Evolutionary conservation across 208 protist species (phyloP).

Genomic region (Leishmania tarentolae): DNA sequence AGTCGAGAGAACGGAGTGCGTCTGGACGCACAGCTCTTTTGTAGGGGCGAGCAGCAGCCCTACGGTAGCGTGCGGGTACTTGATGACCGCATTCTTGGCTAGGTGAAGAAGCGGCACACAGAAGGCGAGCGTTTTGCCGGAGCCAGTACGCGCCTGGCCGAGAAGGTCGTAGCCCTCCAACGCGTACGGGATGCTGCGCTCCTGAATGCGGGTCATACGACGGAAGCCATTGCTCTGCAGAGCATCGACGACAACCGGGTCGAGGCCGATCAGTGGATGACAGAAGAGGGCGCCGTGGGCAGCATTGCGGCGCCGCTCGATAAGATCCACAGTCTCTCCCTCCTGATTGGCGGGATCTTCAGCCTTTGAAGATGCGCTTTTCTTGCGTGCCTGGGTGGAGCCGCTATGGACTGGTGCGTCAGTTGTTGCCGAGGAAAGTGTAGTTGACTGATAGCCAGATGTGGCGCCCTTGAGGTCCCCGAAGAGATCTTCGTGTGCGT

Average conservation of each 20-base stretch:
- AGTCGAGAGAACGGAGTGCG: conserved; percentile 81
- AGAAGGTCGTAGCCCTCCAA: conserved; percentile 92
- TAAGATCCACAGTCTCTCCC: conserved; percentile 26
- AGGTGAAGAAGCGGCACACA: conserved; percentile 94
- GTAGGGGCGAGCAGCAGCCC: conserved; percentile 91
- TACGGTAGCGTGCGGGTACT: conserved; percentile 56
- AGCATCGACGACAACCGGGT: conserved; percentile 51
- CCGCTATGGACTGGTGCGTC: background rate
- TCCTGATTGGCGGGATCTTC: background rate
- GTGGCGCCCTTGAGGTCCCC: background rate
- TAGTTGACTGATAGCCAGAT: background rate
- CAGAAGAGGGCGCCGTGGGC: conserved; percentile 58
- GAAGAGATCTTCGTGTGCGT: conserved; percentile 26
- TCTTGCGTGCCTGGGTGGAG: background rate
- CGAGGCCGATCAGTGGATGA: conserved; percentile 77
- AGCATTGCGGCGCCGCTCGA: conserved; percentile 29
- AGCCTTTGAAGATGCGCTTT: background rate
- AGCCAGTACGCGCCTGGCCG: conserved; percentile 93
- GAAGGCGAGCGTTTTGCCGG: conserved; percentile 95
- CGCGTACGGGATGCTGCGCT: conserved; percentile 91
- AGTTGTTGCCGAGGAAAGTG: background rate
- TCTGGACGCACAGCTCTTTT: conserved; percentile 94
- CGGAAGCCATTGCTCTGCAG: conserved; percentile 71
- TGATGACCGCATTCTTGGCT: conserved; percentile 44
- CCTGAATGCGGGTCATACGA: conserved; percentile 94